Evolutionary conservation across 768 basidiomycete genomes (phyloP), one percentile per base, ranked within the genome.

Genomic region (Boletus pseudo-olivaceus): DNA sequence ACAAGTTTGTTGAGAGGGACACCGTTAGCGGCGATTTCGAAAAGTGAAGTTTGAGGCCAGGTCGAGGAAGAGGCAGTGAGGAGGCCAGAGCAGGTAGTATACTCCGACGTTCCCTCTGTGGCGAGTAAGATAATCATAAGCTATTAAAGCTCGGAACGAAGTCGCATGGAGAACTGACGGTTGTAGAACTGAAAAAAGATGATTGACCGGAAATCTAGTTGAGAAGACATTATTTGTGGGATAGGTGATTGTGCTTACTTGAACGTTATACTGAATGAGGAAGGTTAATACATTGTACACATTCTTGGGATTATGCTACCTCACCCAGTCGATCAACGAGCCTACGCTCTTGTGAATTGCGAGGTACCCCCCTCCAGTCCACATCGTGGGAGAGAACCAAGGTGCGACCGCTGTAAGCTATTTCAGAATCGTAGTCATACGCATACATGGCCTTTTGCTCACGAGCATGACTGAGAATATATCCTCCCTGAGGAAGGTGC

Each of bases 301-400:
- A 37, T 37, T 15, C 17, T 17, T 7, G 6, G 15, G 7, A 17
- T 33, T 33, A 12, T 37, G 35, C 12, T 41, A 38, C 12, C 48
- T 46, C 44, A 76, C 75, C 75, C 76, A 79, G 50, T 79, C 77
- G 45, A 78, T 78, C 49, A 77, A 47, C 44, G 61, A 68, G 19
- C 77, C 77, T 23, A 77, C 77, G 19, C 59, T 58, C 51, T 62
- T 49, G 65, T 78, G 44, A 12, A 78, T 60, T 45, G 61, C 61
- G n/a, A 75, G 62, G 64, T 79, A 79, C 37, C 73, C 77, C 47
- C 75, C 77, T 29, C 72, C 73, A 11, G 61, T 62, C 67, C 71
- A 78, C 20, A 45, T 55, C 0, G 66, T 60, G 4, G 58, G 58
- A 17, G 74, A 65, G 65, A 78, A 78, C 59, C 76, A 78, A 19